Evolutionary conservation across 345 rosid species (phyloP).

Genomic region (Eucalyptus paniculata): DNA sequence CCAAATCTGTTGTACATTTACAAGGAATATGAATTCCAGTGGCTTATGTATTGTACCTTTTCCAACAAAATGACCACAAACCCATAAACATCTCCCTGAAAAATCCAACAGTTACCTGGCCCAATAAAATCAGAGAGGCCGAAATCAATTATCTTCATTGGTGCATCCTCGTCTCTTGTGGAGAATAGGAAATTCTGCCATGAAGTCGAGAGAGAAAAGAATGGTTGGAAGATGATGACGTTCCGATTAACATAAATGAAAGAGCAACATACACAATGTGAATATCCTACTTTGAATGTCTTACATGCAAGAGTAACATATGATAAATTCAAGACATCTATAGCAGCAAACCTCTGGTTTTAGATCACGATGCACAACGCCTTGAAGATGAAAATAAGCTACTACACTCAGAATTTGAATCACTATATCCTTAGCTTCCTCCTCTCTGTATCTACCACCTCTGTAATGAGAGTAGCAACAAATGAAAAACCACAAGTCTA

Average conservation of each 20-base stretch:
- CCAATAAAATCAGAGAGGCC: conserved; percentile 78
- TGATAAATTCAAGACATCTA: background rate
- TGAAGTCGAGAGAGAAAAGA: background rate
- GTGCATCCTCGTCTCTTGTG: conserved; percentile 62
- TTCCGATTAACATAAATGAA: background rate
- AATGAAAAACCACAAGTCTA: background rate
- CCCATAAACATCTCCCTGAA: background rate
- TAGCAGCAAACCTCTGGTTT: conserved; percentile 72
- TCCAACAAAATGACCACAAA: background rate
- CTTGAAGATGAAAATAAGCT: conserved; percentile 94
- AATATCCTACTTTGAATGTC: background rate
- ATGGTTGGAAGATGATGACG: background rate
- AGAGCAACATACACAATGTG: background rate
- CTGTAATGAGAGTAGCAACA: conserved; percentile 21
- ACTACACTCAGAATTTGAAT: conserved; percentile 73
- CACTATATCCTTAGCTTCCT: conserved; percentile 72
- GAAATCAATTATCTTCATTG: conserved; percentile 89
- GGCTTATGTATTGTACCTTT: background rate
- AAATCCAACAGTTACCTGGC: conserved; percentile 41
- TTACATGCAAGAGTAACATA: background rate
- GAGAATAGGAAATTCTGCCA: conserved; percentile 87
- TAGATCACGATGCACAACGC: conserved; percentile 94
- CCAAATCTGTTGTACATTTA: background rate
- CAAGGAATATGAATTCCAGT: background rate
- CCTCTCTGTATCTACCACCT: conserved; percentile 92